Evolutionary conservation across 768 basidiomycete genomes (phyloP).

Genomic region (Leccinum boreale): DNA sequence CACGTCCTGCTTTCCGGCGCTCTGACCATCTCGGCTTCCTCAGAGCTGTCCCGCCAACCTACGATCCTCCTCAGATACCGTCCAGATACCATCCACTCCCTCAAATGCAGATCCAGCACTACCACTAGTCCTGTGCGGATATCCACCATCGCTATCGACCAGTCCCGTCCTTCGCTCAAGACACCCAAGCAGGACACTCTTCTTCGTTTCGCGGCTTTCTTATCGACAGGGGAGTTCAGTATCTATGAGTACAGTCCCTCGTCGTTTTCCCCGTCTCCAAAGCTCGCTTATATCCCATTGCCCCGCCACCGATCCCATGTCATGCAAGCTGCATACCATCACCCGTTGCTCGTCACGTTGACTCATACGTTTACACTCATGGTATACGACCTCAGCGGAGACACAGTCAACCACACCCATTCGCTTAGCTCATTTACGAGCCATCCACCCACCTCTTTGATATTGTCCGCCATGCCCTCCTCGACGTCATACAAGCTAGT

Average conservation of each 20-base stretch:
- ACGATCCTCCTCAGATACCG: constrained; percentile 22
- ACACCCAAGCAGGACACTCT: constrained; percentile 25
- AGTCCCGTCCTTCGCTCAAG: constrained; percentile 53
- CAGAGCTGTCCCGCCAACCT: constrained; percentile 27
- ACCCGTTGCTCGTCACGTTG: constrained; percentile 72
- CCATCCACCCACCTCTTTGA: constrained; percentile 75
- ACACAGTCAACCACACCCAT: constrained; percentile 53
- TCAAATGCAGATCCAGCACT: constrained; percentile 43
- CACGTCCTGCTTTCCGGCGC: constrained; percentile 60
- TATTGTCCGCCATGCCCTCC: constrained; percentile 60
- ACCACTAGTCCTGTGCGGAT: constrained; percentile 39
- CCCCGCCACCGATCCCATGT: constrained; percentile 44
- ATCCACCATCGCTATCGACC: constrained; percentile 70
- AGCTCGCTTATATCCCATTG: constrained; percentile 47
- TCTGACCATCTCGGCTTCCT: constrained; percentile 57
- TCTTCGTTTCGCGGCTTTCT: constrained; percentile 53
- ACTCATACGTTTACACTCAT: constrained; percentile 65
- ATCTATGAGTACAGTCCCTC: constrained; percentile 54
- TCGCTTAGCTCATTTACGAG: constrained; percentile 75
- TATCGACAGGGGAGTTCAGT: constrained; percentile 67
- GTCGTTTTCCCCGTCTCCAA: constrained; percentile 37
- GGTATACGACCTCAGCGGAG: constrained; percentile 64
- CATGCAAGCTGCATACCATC: constrained; percentile 70
- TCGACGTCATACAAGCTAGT: constrained; percentile 65
- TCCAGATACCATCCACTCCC: constrained; percentile 30